Evolutionary conservation across 768 basidiomycete species (phyloP), one percentile per base, ranked within the genome.

Genomic region (Suillus tomentosus): DNA sequence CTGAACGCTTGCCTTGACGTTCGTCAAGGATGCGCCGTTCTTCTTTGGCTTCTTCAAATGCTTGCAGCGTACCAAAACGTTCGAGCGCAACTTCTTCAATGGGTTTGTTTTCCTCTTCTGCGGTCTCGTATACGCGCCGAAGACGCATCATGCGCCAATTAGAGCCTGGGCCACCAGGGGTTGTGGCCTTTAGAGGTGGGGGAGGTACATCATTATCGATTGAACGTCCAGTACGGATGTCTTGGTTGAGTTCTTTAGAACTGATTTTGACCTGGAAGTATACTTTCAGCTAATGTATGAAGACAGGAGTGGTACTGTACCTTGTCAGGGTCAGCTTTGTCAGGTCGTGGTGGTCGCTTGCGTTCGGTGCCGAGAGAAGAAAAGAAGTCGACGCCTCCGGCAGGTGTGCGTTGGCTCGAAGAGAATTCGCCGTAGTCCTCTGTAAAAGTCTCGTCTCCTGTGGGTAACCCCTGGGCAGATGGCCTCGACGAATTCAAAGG

Each of bases 101-200:
- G 0, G 87, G 72, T 5, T 81, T 77, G 6, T 85, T 84, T 74
- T 96, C 94, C 71, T 98, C 96, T 64, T 94, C 88, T 0, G 92
- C 94, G 3, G 91, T 85, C 73, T 99, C 96, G 72, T 94, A 96
- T 1, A 94, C 90, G 17, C 92, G 84, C 47, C 89, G 86, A 0
- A 99, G 85, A 69, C 95, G 94, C 89, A 93, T 95, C 97, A 99
- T 99, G 17, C 97, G 88, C 96, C 97, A 99, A 72, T 87, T 88
- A 3, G 94, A 94, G 13, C 96, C 96, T 5, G 95, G 91, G 2
- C 94, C 95, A 3, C 96, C 96, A 0, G 95, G 94, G 0, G 84
- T 86, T 62, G 79, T 74, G 24, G 84, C 72, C 73, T 84, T 86
- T 6, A 82, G 76, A 57, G 80, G 78, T 2, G 71, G 67, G 19